These are phyloP conservation scores for Sicyos baderoa DNA, from an alignment of 306 rosid species.

Conservation along the genomic window DNA sequence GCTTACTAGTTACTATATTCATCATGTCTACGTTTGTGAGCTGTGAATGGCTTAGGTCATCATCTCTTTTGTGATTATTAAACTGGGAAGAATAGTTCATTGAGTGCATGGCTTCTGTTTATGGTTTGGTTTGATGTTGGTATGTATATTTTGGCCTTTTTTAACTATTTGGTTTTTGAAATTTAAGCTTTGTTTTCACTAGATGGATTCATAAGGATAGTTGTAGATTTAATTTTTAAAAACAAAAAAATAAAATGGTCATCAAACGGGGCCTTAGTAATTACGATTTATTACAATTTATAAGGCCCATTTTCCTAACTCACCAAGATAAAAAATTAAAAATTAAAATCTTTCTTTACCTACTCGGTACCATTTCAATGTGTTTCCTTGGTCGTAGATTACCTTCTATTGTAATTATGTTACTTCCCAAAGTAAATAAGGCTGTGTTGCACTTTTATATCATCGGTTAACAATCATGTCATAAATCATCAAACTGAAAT, in stretches of 20 bases:
- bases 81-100: neutral
- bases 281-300: too few species aligned
- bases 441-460: neutral
- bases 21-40: neutral
- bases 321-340: too few species aligned
- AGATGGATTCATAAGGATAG: too few species aligned
- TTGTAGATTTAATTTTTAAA: too few species aligned
- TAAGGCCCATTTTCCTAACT: too few species aligned
- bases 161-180: too few species aligned
- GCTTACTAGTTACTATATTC: too few species aligned
- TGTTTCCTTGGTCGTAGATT: neutral
- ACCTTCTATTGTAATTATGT: neutral
- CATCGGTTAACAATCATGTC: neutral
- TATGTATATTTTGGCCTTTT: neutral
- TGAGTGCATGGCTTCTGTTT: neutral
- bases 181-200: too few species aligned
- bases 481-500: neutral
- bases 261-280: too few species aligned
- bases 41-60: neutral
- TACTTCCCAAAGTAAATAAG: neutral
- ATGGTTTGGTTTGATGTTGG: conserved; percentile 1
- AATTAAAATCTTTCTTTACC: neutral
- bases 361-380: neutral
- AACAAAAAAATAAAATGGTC: too few species aligned
- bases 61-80: neutral